phyloP scores from a whole-genome alignment of 495 filamentous ascomycete species.

The Lophiotrema nucula region DNA sequence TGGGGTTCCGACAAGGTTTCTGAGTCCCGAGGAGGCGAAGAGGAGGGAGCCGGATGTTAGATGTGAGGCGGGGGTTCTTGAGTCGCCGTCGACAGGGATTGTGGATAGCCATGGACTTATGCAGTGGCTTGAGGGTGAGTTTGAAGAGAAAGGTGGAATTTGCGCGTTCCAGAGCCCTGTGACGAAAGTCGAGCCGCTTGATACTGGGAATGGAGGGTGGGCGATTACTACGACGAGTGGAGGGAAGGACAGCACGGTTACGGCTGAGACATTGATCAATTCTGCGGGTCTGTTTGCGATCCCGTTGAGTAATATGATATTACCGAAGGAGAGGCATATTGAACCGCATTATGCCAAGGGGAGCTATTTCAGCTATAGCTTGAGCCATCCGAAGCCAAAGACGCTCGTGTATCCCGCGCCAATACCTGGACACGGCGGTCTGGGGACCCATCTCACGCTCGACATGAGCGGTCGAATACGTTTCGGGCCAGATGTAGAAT shows the following conservation, averaged over 20 bases:
- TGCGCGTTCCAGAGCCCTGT: constrained; percentile 66
- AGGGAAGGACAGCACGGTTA: constrained; percentile 55
- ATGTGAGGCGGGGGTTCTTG: constrained; percentile 69
- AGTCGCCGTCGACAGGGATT: constrained; percentile 83
- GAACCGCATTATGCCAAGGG: constrained; percentile 86
- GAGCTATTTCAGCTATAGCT: constrained; percentile 84
- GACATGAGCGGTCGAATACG: constrained; percentile 83
- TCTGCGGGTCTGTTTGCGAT: constrained; percentile 79
- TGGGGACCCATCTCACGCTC: constrained; percentile 91
- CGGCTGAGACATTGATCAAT: constrained; percentile 75
- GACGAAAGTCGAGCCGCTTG: constrained; percentile 54
- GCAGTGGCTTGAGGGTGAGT: constrained; percentile 70
- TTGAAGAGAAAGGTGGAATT: constrained; percentile 75
- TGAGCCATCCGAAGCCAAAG: constrained; percentile 60
- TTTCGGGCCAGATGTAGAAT: constrained; percentile 95
- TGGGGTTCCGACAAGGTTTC: constrained; percentile 70
- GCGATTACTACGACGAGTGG: constrained; percentile 51
- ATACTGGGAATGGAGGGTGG: constrained; percentile 51
- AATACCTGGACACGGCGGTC: constrained; percentile 71
- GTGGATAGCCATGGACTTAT: constrained; percentile 85
- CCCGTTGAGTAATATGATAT: constrained; percentile 75
- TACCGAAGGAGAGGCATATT: constrained; percentile 57
- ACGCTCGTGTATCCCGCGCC: constrained; percentile 88
- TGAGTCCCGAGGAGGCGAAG: constrained; percentile 59
- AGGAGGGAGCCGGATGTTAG: constrained; percentile 71